Evolutionary conservation across 768 basidiomycete species (phyloP), one percentile per base, ranked within the genome.

Genomic region (Exidia glandulosa): DNA sequence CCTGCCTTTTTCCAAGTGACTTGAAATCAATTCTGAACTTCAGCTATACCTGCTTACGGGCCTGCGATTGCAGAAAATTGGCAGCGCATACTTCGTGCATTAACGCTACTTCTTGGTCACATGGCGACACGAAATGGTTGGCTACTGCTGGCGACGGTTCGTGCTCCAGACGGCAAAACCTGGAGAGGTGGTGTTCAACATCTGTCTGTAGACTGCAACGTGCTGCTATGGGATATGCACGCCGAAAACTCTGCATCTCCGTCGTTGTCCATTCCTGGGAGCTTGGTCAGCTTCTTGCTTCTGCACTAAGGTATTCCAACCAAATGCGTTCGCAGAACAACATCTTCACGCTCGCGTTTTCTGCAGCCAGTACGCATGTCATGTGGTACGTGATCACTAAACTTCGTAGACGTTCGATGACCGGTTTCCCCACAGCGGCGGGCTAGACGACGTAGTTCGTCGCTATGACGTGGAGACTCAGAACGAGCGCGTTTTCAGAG

Each of bases 321-420:
- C 48, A 54, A 29, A 32, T 9, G 32, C 32, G 27, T 13, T 57
- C 10, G 27, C 63, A 90, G 88, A 78, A 77, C 45, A 89, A 88
- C 64, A 79, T 90, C 34, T 83, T 91, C 68, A 78, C 81, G 19
- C 73, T 90, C 32, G 80, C 80, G 54, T 89, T 90, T 72, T 88
- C 88, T 5, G 78, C 84, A 0, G 76, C 77, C 25, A 86, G 85
- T 65, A 78, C 77, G 57, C 83, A 77, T 66, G 67, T 90, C 45
- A 81, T 80, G 67, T 82, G 83, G 88, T 88, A 61, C 68, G 86
- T 74, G 32, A 30, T 50, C 27, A 55, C 64, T 63, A 32, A 59
- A 57, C 23, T 63, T 32, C 29, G 16, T 13, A 9, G 27, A 29
- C 33, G 34, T 19, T 30, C 29, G 23, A 23, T 45, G 25, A 31